Evolutionary conservation across 306 rosid genomes (phyloP).

Genomic region (Astragalus membranaceus): DNA sequence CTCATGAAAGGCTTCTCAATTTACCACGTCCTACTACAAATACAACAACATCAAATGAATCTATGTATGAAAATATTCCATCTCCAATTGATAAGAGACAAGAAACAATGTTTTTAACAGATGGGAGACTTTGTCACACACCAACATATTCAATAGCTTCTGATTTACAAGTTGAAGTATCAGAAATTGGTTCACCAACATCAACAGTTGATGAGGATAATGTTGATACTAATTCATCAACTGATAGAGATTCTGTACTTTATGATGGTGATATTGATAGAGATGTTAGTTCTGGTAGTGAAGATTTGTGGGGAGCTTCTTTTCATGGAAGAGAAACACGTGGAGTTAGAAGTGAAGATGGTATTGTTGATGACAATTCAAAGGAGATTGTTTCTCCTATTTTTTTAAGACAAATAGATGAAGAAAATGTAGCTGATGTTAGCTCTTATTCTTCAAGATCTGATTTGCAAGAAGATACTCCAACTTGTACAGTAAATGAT

Average conservation of each 20-base stretch:
- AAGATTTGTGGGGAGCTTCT: slow-evolving; percentile 43
- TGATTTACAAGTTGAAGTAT: slow-evolving; percentile 87
- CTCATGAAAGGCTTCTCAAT: slow-evolving; percentile 18
- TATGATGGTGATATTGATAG: slow-evolving; percentile 60
- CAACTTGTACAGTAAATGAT: not conserved
- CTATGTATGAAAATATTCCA: slow-evolving; percentile 29
- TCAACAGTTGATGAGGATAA: slow-evolving; percentile 51
- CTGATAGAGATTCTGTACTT: slow-evolving; percentile 48
- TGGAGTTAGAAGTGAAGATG: not conserved
- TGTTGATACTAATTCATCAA: slow-evolving; percentile 38
- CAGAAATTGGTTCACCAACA: slow-evolving; percentile 73
- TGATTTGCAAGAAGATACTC: slow-evolving; percentile 21
- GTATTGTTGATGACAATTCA: slow-evolving; percentile 16
- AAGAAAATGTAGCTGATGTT: slow-evolving; percentile 28
- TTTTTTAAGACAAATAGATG: slow-evolving; percentile 14
- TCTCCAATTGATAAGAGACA: slow-evolving; percentile 30
- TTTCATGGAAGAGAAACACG: slow-evolving; percentile 16
- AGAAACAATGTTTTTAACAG: slow-evolving; percentile 25
- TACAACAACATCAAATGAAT: slow-evolving; percentile 18
- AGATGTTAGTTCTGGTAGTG: slow-evolving; percentile 34
- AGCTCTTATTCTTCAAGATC: slow-evolving; percentile 23
- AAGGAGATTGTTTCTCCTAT: slow-evolving; percentile 12
- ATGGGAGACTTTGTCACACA: slow-evolving; percentile 40
- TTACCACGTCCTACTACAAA: slow-evolving; percentile 13
- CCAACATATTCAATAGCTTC: slow-evolving; percentile 79